phyloP scores from a whole-genome alignment of 352 stramenopile species.

The Thalassiosira sp. region DNA sequence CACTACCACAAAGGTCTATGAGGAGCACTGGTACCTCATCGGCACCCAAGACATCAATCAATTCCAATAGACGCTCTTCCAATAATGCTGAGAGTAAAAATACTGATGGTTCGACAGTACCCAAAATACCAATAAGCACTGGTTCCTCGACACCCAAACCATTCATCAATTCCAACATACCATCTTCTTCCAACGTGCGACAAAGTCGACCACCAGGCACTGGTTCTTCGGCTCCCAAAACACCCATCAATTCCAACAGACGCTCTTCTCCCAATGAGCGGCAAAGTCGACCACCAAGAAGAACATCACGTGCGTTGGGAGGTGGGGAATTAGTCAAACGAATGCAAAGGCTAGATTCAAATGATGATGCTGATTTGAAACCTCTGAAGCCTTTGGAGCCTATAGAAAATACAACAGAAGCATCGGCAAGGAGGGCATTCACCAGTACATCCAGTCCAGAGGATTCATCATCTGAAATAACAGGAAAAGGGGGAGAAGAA shows the following conservation, averaged over 20 bases:
- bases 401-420: background rate
- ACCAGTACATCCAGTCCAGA: background rate
- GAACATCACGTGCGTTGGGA: conserved; percentile 14
- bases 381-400: background rate
- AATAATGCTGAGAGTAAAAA: too few species aligned
- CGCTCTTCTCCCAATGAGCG: background rate
- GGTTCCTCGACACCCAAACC: too few species aligned
- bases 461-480: background rate
- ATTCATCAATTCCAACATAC: too few species aligned
- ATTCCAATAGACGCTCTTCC: too few species aligned
- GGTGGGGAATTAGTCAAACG: conserved; percentile 22
- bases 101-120: too few species aligned
- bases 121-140: too few species aligned
- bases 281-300: conserved; percentile 2
- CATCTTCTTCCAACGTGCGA: too few species aligned
- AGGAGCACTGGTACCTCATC: too few species aligned
- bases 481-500: background rate
- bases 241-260: background rate
- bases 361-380: conserved; percentile 3
- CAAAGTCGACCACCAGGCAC: too few species aligned
- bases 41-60: background rate
- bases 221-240: too few species aligned
- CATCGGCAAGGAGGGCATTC: background rate
- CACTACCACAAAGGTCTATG: too few species aligned
- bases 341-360: conserved; percentile 11